These are phyloP conservation scores for Ascochyta fabae DNA, from an alignment of 2,329 filamentous ascomycete genomes.

Conservation along the genomic window DNA sequence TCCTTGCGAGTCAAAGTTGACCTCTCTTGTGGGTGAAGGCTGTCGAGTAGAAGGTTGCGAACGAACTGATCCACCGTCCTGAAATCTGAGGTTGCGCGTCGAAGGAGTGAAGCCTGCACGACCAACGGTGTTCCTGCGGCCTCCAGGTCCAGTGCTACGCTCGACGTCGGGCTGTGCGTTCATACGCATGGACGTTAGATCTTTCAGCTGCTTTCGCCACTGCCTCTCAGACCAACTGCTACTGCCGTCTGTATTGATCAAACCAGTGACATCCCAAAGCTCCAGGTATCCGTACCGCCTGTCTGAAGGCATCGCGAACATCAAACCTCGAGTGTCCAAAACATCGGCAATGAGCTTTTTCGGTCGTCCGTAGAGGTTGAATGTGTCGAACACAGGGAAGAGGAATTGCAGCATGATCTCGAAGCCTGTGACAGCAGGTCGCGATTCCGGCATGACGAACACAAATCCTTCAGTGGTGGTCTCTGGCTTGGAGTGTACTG, in stretches of 20 bases:
- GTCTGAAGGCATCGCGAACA: constrained; percentile 97
- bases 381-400: constrained; percentile 93
- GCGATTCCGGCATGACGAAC: constrained; percentile 95
- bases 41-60: constrained; percentile 56
- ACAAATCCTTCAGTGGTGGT: constrained; percentile 89
- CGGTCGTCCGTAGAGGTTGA: constrained; percentile 88
- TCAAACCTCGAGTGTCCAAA: constrained; percentile 84
- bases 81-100: constrained; percentile 49
- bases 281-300: constrained; percentile 90
- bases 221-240: constrained; percentile 81
- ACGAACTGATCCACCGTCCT: constrained; percentile 50
- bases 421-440: constrained; percentile 90
- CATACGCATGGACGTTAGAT: constrained; percentile 82
- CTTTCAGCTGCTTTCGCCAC: constrained; percentile 89
- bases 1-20: constrained; percentile 32
- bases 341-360: constrained; percentile 85
- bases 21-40: constrained; percentile 49
- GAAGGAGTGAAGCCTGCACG: constrained; percentile 49
- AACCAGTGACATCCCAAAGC: constrained; percentile 78
- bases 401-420: constrained; percentile 94
- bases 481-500: constrained; percentile 80
- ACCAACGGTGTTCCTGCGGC: constrained; percentile 53
- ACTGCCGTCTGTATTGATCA: constrained; percentile 82
- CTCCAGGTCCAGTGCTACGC: constrained; percentile 49
- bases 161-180: constrained; percentile 48